These are phyloP conservation scores for Trichosporon coremiiforme DNA, from an alignment of 1,284 basidiomycete species.

Conservation along the genomic window DNA sequence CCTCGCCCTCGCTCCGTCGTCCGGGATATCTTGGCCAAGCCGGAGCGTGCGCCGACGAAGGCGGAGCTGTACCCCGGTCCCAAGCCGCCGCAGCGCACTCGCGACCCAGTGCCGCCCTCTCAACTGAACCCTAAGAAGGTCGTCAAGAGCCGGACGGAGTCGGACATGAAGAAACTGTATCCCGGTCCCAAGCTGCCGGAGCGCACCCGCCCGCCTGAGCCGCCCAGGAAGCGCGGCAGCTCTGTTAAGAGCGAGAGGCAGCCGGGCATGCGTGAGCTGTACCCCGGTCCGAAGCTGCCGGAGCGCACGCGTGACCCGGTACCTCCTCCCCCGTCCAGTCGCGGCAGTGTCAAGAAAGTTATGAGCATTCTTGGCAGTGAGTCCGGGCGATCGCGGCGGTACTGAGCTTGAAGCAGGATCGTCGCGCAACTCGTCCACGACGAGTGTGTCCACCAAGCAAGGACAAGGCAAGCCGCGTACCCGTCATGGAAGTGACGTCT, in stretches of 20 bases:
- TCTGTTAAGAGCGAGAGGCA: constrained; percentile 2
- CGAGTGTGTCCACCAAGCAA: constrained; percentile 9
- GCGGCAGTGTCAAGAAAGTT: not conserved
- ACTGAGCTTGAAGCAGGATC: constrained; percentile 4
- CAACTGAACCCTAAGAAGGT: not conserved
- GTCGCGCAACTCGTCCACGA: not conserved
- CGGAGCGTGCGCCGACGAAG: not conserved
- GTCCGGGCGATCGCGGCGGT: not conserved
- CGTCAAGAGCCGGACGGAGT: not conserved
- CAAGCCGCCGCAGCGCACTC: constrained; percentile 8
- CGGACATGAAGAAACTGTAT: constrained; percentile 15
- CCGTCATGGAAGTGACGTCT: not conserved
- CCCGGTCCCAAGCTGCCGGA: constrained; percentile 13
- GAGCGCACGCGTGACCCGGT: constrained; percentile 9
- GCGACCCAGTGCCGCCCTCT: not conserved
- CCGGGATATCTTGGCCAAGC: not conserved
- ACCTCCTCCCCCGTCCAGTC: not conserved
- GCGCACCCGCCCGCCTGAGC: constrained; percentile 7
- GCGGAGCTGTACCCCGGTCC: constrained; percentile 11
- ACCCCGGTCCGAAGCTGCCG: constrained; percentile 8
- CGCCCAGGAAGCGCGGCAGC: not conserved
- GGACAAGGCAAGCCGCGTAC: not conserved
- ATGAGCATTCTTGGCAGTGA: constrained; percentile 16
- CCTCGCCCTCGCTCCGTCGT: constrained; percentile 1
- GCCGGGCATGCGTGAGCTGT: not conserved